A percentile compares a stretch with the other conserved stretches of the same genome.
phyloP scores from a whole-genome alignment of 1,284 basidiomycete species.

The Vanrija pseudolonga region DNA sequence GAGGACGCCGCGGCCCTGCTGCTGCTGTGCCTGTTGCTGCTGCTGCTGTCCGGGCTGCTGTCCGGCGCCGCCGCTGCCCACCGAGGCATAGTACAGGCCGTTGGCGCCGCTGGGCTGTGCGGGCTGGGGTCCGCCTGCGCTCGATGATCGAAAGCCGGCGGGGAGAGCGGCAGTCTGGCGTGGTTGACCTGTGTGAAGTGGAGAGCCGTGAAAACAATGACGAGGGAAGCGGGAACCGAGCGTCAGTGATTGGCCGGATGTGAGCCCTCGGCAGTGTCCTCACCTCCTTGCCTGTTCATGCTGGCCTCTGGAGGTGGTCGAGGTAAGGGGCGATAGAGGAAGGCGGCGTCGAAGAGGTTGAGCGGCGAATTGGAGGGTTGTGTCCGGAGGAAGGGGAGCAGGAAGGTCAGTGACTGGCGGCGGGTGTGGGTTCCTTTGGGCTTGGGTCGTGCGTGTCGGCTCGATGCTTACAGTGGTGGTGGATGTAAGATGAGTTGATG shows the following conservation, averaged over 20 bases:
- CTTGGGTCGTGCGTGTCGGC: too few species aligned
- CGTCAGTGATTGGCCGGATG: neutral
- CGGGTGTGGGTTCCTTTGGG: too few species aligned
- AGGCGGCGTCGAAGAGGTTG: neutral
- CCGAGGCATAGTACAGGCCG: conserved; percentile 43
- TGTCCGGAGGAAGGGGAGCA: too few species aligned
- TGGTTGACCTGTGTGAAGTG: conserved; percentile 11
- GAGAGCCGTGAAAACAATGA: too few species aligned
- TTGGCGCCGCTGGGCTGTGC: conserved; percentile 13
- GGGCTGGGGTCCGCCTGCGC: conserved; percentile 7
- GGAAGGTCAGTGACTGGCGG: too few species aligned
- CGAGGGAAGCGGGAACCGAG: neutral
- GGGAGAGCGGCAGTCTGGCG: conserved; percentile 9
- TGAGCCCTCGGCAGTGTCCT: neutral
- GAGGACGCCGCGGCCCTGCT: conserved; percentile 6
- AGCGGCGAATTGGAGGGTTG: neutral
- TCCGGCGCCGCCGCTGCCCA: conserved; percentile 35
- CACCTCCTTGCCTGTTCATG: conserved; percentile 22
- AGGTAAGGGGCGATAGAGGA: neutral
- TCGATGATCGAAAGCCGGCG: conserved; percentile 11
- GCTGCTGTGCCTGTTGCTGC: conserved; percentile 11
- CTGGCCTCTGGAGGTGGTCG: neutral
- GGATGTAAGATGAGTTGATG: too few species aligned
- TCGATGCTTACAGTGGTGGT: too few species aligned
- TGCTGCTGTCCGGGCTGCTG: conserved; percentile 10